Base-by-base conservation (phyloP, 495 filamentous ascomycete species). In the Xylaria bambusicola region DNA sequence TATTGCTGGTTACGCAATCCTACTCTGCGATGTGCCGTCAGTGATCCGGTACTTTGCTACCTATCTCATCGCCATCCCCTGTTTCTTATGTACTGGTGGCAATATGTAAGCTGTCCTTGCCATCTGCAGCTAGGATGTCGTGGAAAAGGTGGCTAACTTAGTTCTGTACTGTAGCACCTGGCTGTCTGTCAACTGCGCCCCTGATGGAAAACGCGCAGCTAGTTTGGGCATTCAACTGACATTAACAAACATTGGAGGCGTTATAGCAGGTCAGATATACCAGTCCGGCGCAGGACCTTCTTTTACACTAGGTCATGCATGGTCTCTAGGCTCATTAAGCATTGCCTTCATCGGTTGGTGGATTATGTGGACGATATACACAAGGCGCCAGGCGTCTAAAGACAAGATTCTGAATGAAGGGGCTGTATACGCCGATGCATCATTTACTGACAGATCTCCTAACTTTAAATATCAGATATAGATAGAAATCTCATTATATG, bases 1-100 rank as follows among this genome's bases (percentile, higher is more conserved):
- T 1, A 77, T 88, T 36, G 66, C 85, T 40, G 88, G 88, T 2
- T 89, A 89, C 56, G 82, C 79, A 1, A 78, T 90, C 41, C 66
- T 90, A 26, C 79, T 90, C 45, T 65, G 56, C 0, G 66, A 65
- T 8, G 71, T 79, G 0, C 72, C 78, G 2, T 73, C 80, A 2
- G 83, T 80, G 0, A 86, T 85, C 1, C 84, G 86, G 66, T 91
- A 90, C 63, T 71, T 68, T 17, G 88, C 85, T 8, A 87, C 84
- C 29, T 81, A 87, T 58, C 74, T 90, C 12, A 81, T 89, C 8
- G 86, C 87, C 0, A 74, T 85, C 5, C 56, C 56, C 18, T 69
- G 67, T n/a, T 68, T 60, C 13, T 60, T 65, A 40, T 58, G 53
- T 18, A 69, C 63, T 56, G 66, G 64, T 1, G 62, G 64, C n/a